Evolutionary conservation across 768 basidiomycete species (phyloP).

Genomic region (Mycena crocata): DNA sequence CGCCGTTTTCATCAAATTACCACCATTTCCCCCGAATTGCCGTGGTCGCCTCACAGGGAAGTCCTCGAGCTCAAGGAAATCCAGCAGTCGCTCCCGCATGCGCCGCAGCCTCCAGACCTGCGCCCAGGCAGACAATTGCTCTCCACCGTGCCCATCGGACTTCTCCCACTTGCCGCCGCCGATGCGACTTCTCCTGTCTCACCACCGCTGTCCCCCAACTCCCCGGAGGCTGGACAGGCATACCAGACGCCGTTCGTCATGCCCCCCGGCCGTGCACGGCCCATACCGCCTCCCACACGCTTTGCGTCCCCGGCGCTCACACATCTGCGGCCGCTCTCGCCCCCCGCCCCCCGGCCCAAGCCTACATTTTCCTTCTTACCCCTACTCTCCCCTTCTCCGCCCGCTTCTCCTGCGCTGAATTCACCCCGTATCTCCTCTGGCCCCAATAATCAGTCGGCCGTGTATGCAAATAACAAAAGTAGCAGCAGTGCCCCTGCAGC

Average conservation of each 20-base stretch:
- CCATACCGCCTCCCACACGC: conserved; percentile 3
- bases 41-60: conserved; percentile 53
- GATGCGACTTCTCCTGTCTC: conserved; percentile 23
- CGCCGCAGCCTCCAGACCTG: conserved; percentile 62
- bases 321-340: conserved; percentile 28
- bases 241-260: conserved; percentile 26
- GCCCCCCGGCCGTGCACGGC: conserved; percentile 30
- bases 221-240: neutral
- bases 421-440: neutral
- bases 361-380: conserved; percentile 31
- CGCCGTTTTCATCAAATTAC: no score
- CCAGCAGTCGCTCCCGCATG: conserved; percentile 70
- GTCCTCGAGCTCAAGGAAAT: conserved; percentile 78
- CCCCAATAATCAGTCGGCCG: no score
- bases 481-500: no score
- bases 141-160: conserved; percentile 69
- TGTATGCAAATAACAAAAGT: no score
- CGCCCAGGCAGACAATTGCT: conserved; percentile 56
- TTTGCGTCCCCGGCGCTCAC: conserved; percentile 28
- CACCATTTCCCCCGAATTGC: no score
- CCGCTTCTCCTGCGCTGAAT: neutral
- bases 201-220: neutral
- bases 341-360: conserved; percentile 6
- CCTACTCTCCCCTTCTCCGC: conserved; percentile 12
- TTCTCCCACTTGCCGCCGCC: conserved; percentile 64